Conservation (phyloP, 306 rosid species). For the Cicer yamashitae region DNA sequence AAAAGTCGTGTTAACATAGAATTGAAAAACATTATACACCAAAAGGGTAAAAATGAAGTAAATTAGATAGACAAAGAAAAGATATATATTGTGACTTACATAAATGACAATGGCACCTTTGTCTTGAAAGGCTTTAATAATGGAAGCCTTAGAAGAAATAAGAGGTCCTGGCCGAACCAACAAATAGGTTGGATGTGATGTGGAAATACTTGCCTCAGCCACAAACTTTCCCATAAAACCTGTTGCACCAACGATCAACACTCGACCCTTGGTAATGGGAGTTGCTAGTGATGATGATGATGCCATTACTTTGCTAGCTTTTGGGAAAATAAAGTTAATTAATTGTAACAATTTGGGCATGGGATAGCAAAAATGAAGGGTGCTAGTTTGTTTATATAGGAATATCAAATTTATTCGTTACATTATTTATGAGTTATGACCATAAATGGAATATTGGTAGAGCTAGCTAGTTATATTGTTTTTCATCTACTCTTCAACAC, state of each 20-base stretch:
- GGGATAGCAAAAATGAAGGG: not conserved
- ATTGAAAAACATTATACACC: not conserved
- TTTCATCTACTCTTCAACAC: constrained; percentile 34
- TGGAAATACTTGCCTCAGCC: constrained; percentile 61
- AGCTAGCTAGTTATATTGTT: not conserved
- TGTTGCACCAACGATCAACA: constrained; percentile 63
- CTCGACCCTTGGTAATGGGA: constrained; percentile 42
- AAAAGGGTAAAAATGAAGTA: not conserved
- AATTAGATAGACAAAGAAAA: not conserved
- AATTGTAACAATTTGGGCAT: not conserved
- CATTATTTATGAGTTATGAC: not conserved
- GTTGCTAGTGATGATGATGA: constrained; percentile 39
- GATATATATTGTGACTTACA: constrained; percentile 35
- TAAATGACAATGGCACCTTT: constrained; percentile 63
- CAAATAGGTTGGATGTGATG: constrained; percentile 52
- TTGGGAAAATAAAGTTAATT: not conserved
- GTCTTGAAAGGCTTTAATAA: constrained; percentile 54
- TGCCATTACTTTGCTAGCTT: constrained; percentile 47
- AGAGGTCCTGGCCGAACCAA: constrained; percentile 53
- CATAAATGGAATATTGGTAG: not conserved
- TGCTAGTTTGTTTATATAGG: constrained; percentile 22
- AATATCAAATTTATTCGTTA: not conserved
- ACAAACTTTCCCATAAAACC: constrained; percentile 76
- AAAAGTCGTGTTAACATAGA: not conserved
- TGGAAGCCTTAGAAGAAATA: constrained; percentile 45